Evolutionary conservation across 257 asterid genomes (phyloP).

Genomic region (Solanum clarkiae): DNA sequence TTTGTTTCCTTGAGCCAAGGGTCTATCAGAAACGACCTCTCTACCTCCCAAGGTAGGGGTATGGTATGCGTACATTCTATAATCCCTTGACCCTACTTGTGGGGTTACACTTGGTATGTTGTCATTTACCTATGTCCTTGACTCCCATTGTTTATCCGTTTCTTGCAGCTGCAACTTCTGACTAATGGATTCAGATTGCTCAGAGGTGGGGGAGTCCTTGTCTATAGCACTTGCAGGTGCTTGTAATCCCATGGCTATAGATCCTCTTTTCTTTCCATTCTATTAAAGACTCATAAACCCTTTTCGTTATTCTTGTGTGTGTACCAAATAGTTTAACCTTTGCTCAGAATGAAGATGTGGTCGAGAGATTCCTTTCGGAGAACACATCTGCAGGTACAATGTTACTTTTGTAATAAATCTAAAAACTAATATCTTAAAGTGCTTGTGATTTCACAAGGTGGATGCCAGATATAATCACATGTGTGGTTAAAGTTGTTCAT

Average conservation of each 20-base stretch:
- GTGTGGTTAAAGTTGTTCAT: not conserved
- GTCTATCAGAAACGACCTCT: too few relatives aligned
- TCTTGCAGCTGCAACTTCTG: conserved; percentile 66
- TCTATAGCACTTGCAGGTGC: conserved; percentile 97
- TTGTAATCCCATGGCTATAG: not conserved
- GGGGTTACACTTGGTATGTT: too few relatives aligned
- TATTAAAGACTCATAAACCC: not conserved
- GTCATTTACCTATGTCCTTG: not conserved
- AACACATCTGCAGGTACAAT: conserved; percentile 50
- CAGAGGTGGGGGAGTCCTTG: conserved; percentile 74
- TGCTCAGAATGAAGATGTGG: conserved; percentile 87
- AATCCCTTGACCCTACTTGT: too few relatives aligned
- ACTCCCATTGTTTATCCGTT: not conserved
- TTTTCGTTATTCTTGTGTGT: not conserved
- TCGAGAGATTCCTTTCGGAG: conserved; percentile 62
- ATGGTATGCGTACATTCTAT: too few relatives aligned
- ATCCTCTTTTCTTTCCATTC: not conserved
- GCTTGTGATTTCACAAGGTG: not conserved
- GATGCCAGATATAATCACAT: not conserved
- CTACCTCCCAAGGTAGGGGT: too few relatives aligned
- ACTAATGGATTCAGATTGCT: conserved; percentile 76
- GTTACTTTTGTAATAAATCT: not conserved
- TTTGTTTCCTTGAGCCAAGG: too few relatives aligned
- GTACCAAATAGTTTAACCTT: conserved; percentile 51
- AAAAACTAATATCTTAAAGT: not conserved